Evolutionary conservation across 2,329 filamentous ascomycete genomes (phyloP), one percentile per base, ranked within the genome.

Genomic region (Fusarium cyanostomum): DNA sequence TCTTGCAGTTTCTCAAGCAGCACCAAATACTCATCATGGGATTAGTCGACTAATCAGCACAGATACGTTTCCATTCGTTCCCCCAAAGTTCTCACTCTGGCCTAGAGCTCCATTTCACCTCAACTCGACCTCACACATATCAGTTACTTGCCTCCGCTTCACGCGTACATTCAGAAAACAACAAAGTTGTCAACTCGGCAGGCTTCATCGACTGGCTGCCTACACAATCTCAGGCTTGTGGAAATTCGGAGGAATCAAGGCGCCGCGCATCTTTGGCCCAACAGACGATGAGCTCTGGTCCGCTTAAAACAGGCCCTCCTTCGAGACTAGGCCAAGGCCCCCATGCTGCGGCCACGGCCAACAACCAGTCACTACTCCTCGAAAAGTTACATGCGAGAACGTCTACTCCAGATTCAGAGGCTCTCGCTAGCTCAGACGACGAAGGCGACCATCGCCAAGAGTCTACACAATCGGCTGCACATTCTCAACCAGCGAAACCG

Each of bases 361-460:
- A 78, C 68, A 89, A 82, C 69, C 87, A 90, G 57, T 86, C 87
- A 34, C 80, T 89, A 34, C 79, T 92, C 43, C 82, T 92, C 30
- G 92, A 94, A 46, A 95, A 93, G 75, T 82, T 90, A 45, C 90
- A 91, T 71, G 84, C 89, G 53, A 87, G 94, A 69, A 90, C 91
- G 51, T 93, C 92, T 8, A 97, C 94, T 2, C 94, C 94, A 18
- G 95, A 98, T 74, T 97, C 94, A 4, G 94, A 98, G 74, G 94
- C 92, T 48, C 81, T 98, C 58, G 93, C 91, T 49, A 98, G 94
- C 67, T 97, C 94, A 11, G 95, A 98, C 75, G 95, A 98, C 75
- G 95, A 99, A 76, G 84, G 82, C 55, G 91, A 97, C 59, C 83
- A 87, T 73, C 83, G 85, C 66, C 82, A 86, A 67, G 85, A 84